Conservation (phyloP, 225 moss, liverwort and hornwort genomes). For the Physcomitrium patens region DNA sequence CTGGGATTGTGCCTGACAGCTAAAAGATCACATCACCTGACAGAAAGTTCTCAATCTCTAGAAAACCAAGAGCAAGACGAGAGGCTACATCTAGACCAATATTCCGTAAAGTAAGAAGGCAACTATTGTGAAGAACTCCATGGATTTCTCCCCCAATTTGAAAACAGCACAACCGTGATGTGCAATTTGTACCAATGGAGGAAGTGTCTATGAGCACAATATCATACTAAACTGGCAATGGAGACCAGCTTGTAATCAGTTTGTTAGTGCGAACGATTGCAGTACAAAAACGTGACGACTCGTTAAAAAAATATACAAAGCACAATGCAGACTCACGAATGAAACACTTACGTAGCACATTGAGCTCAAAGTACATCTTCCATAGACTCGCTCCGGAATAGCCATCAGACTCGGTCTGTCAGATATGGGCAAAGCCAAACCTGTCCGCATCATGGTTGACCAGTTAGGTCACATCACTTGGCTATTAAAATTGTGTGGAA, state of each 20-base stretch:
- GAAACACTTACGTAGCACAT: too few species aligned
- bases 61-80: not conserved
- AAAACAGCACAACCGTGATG: not conserved
- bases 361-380: too few species aligned
- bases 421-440: too few species aligned
- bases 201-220: not conserved
- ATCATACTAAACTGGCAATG: constrained; percentile 18
- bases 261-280: not conserved
- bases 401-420: too few species aligned
- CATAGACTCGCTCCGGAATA: too few species aligned
- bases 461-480: too few species aligned
- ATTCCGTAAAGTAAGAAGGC: not conserved
- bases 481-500: too few species aligned
- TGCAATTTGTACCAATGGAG: constrained; percentile 16
- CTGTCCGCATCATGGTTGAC: too few species aligned
- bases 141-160: constrained; percentile 12
- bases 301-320: too few species aligned
- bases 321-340: too few species aligned
- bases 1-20: constrained; percentile 24
- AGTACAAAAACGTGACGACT: too few species aligned
- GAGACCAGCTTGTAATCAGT: constrained; percentile 16
- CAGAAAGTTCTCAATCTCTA: not conserved
- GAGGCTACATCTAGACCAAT: too few species aligned
- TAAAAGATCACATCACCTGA: constrained; percentile 28
- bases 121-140: not conserved